A percentile compares a stretch with the other conserved stretches of the same genome.
Evolutionary conservation across 148 eudicot genomes (phyloP).

Genomic region (Vaccinium macrocarpon): DNA sequence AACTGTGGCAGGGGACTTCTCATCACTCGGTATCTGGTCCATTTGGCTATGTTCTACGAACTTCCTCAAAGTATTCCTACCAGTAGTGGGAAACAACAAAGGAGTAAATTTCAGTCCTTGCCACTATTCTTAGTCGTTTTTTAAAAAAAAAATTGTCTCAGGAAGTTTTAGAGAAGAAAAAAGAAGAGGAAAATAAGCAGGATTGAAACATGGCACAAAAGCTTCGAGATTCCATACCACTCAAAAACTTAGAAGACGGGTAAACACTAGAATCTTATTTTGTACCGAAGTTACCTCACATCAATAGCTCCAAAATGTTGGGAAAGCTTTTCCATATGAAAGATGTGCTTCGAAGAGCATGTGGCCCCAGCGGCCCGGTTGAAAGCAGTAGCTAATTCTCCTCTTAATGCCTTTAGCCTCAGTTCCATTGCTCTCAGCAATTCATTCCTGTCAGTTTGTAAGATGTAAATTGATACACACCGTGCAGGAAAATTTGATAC

Average conservation of each 20-base stretch:
- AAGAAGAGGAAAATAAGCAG: background rate
- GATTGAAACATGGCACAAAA: background rate
- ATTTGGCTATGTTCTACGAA: conserved; percentile 43
- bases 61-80: conserved; percentile 58
- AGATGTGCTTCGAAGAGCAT: conserved; percentile 47
- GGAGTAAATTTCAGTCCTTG: background rate
- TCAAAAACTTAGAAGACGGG: too few relatives aligned
- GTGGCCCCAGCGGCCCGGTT: conserved; percentile 55
- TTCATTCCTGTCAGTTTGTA: conserved; percentile 66
- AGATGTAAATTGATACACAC: conserved; percentile 24
- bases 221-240: background rate
- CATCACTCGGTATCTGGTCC: conserved; percentile 24
- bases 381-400: conserved; percentile 63
- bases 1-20: conserved; percentile 22
- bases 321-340: conserved; percentile 53
- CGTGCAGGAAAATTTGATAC: background rate
- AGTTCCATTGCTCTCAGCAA: conserved; percentile 84
- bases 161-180: background rate
- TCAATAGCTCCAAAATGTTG: conserved; percentile 60
- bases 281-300: conserved; percentile 47
- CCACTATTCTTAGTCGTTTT: background rate
- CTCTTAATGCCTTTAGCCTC: conserved; percentile 65
- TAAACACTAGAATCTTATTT: background rate
- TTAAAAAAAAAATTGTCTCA: background rate
- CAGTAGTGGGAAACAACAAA: conserved; percentile 15